Evolutionary conservation across 148 eudicot genomes (phyloP).

Genomic region (Agrostemma githago): DNA sequence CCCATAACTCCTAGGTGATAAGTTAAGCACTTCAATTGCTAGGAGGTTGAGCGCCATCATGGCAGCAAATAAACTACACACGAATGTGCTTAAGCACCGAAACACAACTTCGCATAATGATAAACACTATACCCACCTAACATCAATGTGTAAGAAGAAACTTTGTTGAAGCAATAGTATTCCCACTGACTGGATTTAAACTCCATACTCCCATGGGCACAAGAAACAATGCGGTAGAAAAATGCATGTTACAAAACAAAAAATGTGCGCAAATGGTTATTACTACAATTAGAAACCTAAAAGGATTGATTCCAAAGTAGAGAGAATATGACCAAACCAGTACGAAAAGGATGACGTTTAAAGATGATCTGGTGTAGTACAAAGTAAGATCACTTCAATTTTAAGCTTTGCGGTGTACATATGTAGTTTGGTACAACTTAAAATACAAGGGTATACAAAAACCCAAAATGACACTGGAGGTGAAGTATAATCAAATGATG

Average conservation of each 20-base stretch:
- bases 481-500: not conserved
- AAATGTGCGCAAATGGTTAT: not conserved
- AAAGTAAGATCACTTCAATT: not conserved
- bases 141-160: conserved; percentile 1
- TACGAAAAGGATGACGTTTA: no score
- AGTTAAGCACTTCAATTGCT: not conserved
- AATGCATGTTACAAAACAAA: not conserved
- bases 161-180: not conserved
- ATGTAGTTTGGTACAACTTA: not conserved
- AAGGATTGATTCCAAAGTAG: no score
- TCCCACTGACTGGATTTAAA: not conserved
- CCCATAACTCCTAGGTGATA: not conserved
- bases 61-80: not conserved
- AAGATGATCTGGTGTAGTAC: not conserved
- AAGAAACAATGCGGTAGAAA: not conserved
- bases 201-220: not conserved
- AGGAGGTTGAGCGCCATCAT: not conserved
- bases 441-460: not conserved
- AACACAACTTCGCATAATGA: not conserved
- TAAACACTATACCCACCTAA: not conserved
- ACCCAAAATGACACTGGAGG: not conserved
- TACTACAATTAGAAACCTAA: not conserved
- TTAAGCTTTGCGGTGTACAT: not conserved
- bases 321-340: no score
- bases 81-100: not conserved